Evolutionary conservation across 441 rosid species (phyloP).

Genomic region (Croton laevigatus): DNA sequence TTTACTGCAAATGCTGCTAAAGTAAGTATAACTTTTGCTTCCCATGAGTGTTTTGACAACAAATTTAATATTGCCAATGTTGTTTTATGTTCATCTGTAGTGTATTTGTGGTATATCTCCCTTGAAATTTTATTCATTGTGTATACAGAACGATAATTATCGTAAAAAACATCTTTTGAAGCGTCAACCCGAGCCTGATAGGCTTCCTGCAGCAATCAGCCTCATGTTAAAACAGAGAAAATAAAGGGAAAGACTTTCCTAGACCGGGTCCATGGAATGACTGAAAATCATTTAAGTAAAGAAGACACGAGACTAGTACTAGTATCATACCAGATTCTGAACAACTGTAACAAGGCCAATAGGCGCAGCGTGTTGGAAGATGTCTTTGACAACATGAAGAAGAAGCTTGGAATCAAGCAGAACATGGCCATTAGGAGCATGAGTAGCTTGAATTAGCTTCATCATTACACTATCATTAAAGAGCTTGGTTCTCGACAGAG

Average conservation of each 20-base stretch:
- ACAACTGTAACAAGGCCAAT: constrained; percentile 10
- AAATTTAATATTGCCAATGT: constrained; percentile 47
- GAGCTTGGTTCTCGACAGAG: too few species aligned
- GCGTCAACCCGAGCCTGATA: constrained; percentile 28
- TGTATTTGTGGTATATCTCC: constrained; percentile 68
- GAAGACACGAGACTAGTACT: not conserved
- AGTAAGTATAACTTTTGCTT: constrained; percentile 62
- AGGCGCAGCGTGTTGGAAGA: constrained; percentile 35
- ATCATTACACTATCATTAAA: constrained; percentile 52
- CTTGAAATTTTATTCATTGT: constrained; percentile 49
- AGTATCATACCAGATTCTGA: constrained; percentile 15
- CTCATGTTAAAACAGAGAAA: not conserved
- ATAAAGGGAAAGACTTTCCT: too few species aligned
- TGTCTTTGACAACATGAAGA: constrained; percentile 50
- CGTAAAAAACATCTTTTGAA: constrained; percentile 31
- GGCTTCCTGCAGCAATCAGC: constrained; percentile 27
- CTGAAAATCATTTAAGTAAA: too few species aligned
- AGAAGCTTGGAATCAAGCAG: constrained; percentile 39
- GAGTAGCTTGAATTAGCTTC: constrained; percentile 53
- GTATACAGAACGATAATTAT: constrained; percentile 34
- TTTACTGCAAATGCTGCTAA: constrained; percentile 74
- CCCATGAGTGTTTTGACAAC: constrained; percentile 63
- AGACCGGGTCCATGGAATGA: too few species aligned
- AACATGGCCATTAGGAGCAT: constrained; percentile 40
- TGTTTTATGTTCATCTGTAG: constrained; percentile 52